A percentile compares a stretch with the other conserved stretches of the same genome.
phyloP scores from a whole-genome alignment of 1,284 basidiomycete genomes.

The Sporisorium graminicola region DNA sequence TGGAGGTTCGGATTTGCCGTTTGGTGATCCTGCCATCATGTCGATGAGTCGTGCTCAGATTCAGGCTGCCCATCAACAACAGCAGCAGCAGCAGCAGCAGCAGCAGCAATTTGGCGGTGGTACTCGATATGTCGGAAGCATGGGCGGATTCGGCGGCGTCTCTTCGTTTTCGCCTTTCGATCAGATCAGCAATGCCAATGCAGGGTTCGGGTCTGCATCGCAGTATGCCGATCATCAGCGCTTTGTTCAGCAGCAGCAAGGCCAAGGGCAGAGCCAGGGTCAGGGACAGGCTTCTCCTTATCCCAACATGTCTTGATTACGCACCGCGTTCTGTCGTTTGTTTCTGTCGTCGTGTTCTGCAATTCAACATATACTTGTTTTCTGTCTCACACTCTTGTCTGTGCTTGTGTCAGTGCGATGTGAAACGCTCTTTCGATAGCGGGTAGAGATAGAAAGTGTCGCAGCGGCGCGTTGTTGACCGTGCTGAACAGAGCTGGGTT shows the following conservation, averaged over 20 bases:
- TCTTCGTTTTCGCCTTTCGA: slow-evolving; percentile 49
- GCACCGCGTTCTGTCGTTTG: neutral
- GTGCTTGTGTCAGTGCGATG: neutral
- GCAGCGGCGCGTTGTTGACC: no score
- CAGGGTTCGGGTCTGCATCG: slow-evolving; percentile 26
- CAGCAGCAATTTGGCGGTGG: slow-evolving; percentile 48
- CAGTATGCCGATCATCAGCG: slow-evolving; percentile 42
- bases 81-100: slow-evolving; percentile 56
- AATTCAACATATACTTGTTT: slow-evolving; percentile 7
- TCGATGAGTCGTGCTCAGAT: slow-evolving; percentile 57
- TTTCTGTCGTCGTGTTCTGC: slow-evolving; percentile 7
- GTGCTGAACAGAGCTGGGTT: no score
- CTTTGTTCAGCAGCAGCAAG: slow-evolving; percentile 38
- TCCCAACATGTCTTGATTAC: slow-evolving; percentile 32
- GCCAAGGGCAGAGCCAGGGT: slow-evolving; percentile 23
- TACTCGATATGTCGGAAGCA: slow-evolving; percentile 29
- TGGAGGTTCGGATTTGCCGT: slow-evolving; percentile 41
- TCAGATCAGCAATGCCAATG: slow-evolving; percentile 34
- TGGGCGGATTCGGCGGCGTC: slow-evolving; percentile 33
- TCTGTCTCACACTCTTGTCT: neutral
- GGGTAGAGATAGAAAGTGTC: no score
- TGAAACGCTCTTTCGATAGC: neutral
- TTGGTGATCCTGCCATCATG: slow-evolving; percentile 63
- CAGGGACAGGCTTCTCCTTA: slow-evolving; percentile 30
- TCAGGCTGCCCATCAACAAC: slow-evolving; percentile 53